These are phyloP conservation scores for Tetrapisispora pingtungensis DNA, from an alignment of 805 yeast genomes.

Conservation along the genomic window DNA sequence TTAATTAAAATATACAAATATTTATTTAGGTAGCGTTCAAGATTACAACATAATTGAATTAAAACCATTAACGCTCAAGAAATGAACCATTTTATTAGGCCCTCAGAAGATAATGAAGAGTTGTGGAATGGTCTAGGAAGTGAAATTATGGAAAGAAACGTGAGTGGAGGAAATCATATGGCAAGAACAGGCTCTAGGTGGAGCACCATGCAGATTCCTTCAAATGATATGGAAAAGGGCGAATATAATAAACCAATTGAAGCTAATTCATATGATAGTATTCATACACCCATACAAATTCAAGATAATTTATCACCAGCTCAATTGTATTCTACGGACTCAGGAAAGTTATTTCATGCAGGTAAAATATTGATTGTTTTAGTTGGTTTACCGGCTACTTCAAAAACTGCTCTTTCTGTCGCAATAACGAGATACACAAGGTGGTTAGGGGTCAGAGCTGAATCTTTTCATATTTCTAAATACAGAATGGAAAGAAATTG, in stretches of 20 bases:
- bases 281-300: slow-evolving; percentile 40
- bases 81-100: neutral
- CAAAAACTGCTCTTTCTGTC: slow-evolving; percentile 88
- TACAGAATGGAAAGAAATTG: slow-evolving; percentile 52
- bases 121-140: slow-evolving; percentile 16
- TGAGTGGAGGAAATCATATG: slow-evolving; percentile 37
- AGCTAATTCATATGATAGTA: slow-evolving; percentile 39
- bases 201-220: slow-evolving; percentile 16
- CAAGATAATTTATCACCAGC: slow-evolving; percentile 70
- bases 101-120: slow-evolving; percentile 11
- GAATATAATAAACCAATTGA: slow-evolving; percentile 37
- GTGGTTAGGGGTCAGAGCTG: slow-evolving; percentile 93
- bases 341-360: slow-evolving; percentile 90
- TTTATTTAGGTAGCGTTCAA: no score
- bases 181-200: slow-evolving; percentile 47
- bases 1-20: no score
- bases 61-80: neutral
- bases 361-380: slow-evolving; percentile 83
- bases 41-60: no score
- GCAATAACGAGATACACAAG: slow-evolving; percentile 83
- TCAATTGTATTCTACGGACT: slow-evolving; percentile 84
- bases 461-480: slow-evolving; percentile 85
- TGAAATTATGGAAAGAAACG: slow-evolving; percentile 33
- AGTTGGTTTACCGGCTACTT: slow-evolving; percentile 92
- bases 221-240: neutral